Percentiles rank a stretch among this genome's conserved stretches.
phyloP scores from a whole-genome alignment of 2,329 filamentous ascomycete species.

The Tolypocladium sp. region DNA sequence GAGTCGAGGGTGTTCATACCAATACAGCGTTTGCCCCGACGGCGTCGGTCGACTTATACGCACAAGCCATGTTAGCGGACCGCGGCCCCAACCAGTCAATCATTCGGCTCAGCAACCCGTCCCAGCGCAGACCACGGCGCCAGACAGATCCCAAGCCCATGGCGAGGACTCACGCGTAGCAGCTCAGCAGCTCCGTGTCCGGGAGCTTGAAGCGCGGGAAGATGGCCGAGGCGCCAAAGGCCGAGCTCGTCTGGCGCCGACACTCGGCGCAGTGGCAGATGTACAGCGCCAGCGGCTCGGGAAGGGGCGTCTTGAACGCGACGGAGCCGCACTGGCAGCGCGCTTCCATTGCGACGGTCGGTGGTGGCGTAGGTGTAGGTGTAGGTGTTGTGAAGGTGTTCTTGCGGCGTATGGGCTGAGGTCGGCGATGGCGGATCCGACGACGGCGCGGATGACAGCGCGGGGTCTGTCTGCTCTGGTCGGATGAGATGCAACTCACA shows the following conservation, averaged over 20 bases:
- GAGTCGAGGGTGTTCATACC: conserved; percentile 25
- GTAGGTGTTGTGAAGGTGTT: background rate
- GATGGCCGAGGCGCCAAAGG: conserved; percentile 61
- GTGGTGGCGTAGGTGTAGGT: too few relatives aligned
- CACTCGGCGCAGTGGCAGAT: conserved; percentile 65
- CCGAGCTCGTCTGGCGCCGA: conserved; percentile 54
- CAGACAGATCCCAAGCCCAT: background rate
- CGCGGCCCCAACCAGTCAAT: background rate
- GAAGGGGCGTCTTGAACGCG: conserved; percentile 50
- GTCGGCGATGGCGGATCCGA: background rate
- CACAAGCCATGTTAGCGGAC: background rate
- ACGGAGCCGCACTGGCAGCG: conserved; percentile 58
- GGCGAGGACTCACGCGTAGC: conserved; percentile 40
- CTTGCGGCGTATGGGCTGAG: background rate
- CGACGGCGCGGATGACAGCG: background rate
- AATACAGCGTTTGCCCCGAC: conserved; percentile 48
- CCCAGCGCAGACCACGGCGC: background rate
- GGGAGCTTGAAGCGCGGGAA: conserved; percentile 58
- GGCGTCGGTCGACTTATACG: conserved; percentile 42
- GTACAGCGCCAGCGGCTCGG: conserved; percentile 54
- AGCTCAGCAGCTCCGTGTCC: conserved; percentile 35
- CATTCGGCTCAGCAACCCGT: background rate
- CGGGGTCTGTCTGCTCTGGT: background rate
- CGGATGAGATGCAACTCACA: background rate
- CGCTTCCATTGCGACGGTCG: conserved; percentile 38